phyloP scores from a whole-genome alignment of 2,329 filamentous ascomycete genomes.

The Fusarium sp. region DNA sequence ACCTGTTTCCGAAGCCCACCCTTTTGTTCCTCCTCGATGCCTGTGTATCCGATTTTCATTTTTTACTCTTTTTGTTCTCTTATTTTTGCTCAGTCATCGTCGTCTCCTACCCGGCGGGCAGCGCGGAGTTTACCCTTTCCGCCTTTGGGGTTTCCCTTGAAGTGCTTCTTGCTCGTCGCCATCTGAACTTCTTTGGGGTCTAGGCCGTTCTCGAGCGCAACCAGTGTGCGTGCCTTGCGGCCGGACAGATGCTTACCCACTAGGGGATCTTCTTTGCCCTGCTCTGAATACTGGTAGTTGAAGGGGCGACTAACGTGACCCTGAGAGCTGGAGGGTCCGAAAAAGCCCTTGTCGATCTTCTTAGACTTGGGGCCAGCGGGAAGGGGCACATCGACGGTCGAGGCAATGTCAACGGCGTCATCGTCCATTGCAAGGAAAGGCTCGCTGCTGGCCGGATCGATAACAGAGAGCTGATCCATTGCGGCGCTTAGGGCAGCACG shows the following conservation, averaged over 20 bases:
- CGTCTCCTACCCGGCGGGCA: slow-evolving; percentile 28
- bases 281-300: slow-evolving; percentile 87
- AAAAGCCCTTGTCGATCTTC: slow-evolving; percentile 89
- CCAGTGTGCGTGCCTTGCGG: slow-evolving; percentile 82
- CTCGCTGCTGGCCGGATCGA: slow-evolving; percentile 43
- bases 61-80: slow-evolving; percentile 52
- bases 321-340: slow-evolving; percentile 71
- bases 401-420: slow-evolving; percentile 48
- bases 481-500: slow-evolving; percentile 70
- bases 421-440: slow-evolving; percentile 45
- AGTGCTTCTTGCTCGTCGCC: slow-evolving; percentile 87
- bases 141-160: slow-evolving; percentile 78
- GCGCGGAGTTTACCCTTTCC: slow-evolving; percentile 61
- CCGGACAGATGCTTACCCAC: slow-evolving; percentile 77
- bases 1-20: slow-evolving; percentile 61
- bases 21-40: slow-evolving; percentile 52
- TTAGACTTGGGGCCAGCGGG: slow-evolving; percentile 78
- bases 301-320: slow-evolving; percentile 84
- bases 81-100: slow-evolving; percentile 49
- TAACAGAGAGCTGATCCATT: slow-evolving; percentile 59
- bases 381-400: slow-evolving; percentile 60
- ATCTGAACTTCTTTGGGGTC: slow-evolving; percentile 81
- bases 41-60: slow-evolving; percentile 57
- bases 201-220: slow-evolving; percentile 85
- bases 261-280: slow-evolving; percentile 64